Percentiles rank a stretch among this genome's conserved stretches.
phyloP scores from a whole-genome alignment of 2,329 filamentous ascomycete species.

The Penicillium sp. region DNA sequence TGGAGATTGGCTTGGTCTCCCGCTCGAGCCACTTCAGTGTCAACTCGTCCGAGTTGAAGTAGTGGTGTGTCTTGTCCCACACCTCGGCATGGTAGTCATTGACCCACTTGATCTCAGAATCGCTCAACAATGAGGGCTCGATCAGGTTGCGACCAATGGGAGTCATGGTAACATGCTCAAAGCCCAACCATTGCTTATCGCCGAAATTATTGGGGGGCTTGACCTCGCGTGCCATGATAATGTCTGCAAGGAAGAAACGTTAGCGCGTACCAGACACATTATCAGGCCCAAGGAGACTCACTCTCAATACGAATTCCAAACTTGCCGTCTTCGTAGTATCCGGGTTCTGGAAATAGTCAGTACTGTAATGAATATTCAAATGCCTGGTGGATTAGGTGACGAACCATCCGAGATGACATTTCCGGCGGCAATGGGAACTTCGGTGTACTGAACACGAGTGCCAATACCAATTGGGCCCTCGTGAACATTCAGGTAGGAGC shows the following conservation, averaged over 20 bases:
- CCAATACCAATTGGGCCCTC: slow-evolving; percentile 97
- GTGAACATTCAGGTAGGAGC: slow-evolving; percentile 93
- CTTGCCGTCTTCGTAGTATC: slow-evolving; percentile 92
- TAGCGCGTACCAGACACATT: neutral
- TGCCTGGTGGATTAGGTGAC: slow-evolving; percentile 1
- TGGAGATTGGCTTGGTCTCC: slow-evolving; percentile 71
- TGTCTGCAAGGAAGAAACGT: slow-evolving; percentile 50
- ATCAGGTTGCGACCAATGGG: slow-evolving; percentile 90
- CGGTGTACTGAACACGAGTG: slow-evolving; percentile 84
- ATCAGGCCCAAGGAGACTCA: slow-evolving; percentile 29
- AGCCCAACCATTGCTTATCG: slow-evolving; percentile 90
- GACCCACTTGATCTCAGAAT: slow-evolving; percentile 77
- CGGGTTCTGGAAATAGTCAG: slow-evolving; percentile 63
- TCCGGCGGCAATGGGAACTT: slow-evolving; percentile 84
- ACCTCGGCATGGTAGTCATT: slow-evolving; percentile 84
- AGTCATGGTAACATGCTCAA: slow-evolving; percentile 96
- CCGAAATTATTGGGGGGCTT: slow-evolving; percentile 85
- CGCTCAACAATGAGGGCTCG: slow-evolving; percentile 69
- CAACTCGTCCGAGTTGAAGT: slow-evolving; percentile 70
- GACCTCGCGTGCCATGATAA: slow-evolving; percentile 87
- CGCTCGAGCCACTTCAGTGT: slow-evolving; percentile 79
- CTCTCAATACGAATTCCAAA: slow-evolving; percentile 96
- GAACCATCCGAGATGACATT: slow-evolving; percentile 84
- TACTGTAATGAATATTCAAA: neutral
- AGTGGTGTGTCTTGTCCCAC: slow-evolving; percentile 74